Evolutionary conservation across 345 rosid species (phyloP).

Genomic region (Hypericum perforatum): DNA sequence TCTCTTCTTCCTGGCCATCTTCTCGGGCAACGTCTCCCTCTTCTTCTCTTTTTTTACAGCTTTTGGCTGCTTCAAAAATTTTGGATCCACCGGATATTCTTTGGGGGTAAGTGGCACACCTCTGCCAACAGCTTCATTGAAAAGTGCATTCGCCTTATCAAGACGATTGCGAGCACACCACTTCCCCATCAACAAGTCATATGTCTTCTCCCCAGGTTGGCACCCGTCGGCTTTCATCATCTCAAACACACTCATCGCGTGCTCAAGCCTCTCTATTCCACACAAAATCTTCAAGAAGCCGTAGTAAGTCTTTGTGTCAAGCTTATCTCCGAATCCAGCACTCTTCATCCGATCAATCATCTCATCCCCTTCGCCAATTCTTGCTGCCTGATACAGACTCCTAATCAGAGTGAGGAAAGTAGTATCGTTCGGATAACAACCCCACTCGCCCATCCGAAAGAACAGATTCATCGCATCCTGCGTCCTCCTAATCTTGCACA

Average conservation of each 20-base stretch:
- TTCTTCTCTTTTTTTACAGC: constrained; percentile 58
- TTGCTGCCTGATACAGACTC: constrained; percentile 85
- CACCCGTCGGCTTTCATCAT: constrained; percentile 71
- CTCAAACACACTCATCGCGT: constrained; percentile 69
- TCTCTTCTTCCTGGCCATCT: constrained; percentile 81
- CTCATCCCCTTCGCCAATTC: constrained; percentile 86
- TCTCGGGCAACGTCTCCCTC: constrained; percentile 92
- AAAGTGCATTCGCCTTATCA: constrained; percentile 67
- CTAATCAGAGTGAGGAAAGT: constrained; percentile 53
- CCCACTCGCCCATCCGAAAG: constrained; percentile 73
- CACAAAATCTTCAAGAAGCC: constrained; percentile 68
- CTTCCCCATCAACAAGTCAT: constrained; percentile 72
- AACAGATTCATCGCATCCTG: constrained; percentile 76
- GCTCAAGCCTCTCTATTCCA: constrained; percentile 95
- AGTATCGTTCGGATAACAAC: constrained; percentile 56
- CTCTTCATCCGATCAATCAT: constrained; percentile 89
- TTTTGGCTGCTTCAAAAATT: constrained; percentile 53
- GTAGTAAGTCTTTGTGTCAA: constrained; percentile 59
- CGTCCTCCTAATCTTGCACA: constrained; percentile 75
- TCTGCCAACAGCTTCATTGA: constrained; percentile 48
- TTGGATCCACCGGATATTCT: constrained; percentile 54
- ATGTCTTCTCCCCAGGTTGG: constrained; percentile 71
- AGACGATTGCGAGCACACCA: constrained; percentile 58
- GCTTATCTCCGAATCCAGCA: constrained; percentile 42
- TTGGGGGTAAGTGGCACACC: constrained; percentile 67